Percentiles rank a stretch among this genome's conserved stretches.
These are phyloP conservation scores for Nephelium lappaceum DNA, from an alignment of 345 rosid species.

Conservation along the genomic window DNA sequence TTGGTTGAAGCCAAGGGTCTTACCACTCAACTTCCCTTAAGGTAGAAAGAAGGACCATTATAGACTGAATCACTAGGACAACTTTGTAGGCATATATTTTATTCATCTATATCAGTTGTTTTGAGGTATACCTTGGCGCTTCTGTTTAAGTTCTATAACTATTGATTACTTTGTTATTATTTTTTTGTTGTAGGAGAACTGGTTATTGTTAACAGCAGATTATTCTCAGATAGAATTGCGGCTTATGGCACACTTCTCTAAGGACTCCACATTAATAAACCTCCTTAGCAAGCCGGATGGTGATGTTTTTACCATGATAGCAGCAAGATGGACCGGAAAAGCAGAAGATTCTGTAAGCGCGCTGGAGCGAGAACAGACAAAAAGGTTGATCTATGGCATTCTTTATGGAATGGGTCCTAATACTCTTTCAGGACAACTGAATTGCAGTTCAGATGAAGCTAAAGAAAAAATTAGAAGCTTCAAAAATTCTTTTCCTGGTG, in stretches of 20 bases:
- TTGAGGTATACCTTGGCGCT: not conserved
- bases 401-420: slow-evolving; percentile 99
- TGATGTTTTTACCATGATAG: slow-evolving; percentile 90
- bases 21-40: not conserved
- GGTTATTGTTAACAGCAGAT: slow-evolving; percentile 89
- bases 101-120: not conserved
- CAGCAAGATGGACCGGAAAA: slow-evolving; percentile 87
- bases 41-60: not conserved
- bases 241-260: slow-evolving; percentile 93
- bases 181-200: slow-evolving; percentile 72
- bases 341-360: slow-evolving; percentile 59
- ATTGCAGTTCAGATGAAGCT: slow-evolving; percentile 84
- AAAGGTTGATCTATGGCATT: slow-evolving; percentile 92
- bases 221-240: slow-evolving; percentile 98
- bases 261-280: slow-evolving; percentile 73
- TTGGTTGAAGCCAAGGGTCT: not conserved
- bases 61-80: not conserved
- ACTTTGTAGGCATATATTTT: not conserved
- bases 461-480: slow-evolving; percentile 79
- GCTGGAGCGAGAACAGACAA: slow-evolving; percentile 83
- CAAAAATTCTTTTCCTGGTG: slow-evolving; percentile 81
- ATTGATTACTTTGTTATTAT: not conserved
- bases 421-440: slow-evolving; percentile 81
- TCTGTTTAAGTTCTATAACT: not conserved
- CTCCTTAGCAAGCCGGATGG: slow-evolving; percentile 76